Base-by-base conservation (phyloP, 352 stramenopile genomes). In the Thraustochytrium sp. region DNA sequence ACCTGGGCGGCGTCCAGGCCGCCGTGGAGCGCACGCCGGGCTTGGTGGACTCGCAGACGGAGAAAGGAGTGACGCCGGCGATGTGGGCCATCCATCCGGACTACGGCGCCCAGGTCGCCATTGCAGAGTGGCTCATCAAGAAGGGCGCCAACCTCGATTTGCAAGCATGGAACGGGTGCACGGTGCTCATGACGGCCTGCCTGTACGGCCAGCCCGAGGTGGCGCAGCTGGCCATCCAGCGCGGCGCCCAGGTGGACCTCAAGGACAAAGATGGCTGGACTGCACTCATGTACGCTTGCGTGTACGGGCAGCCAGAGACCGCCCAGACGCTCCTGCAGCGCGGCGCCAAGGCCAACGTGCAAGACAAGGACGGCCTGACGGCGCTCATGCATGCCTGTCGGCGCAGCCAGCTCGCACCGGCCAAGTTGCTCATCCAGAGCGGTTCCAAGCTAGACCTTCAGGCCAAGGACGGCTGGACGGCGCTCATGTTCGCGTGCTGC, bases 121-220 rank as follows among this genome's bases (percentile, higher is more conserved):
- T 77, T 26, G 65, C 65, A 23, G 23, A 72, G 46, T 11, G 9
- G 65, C 46, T 77, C 29, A 34, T 62, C 5, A 23, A 77, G 46
- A 21, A n/a, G 11, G 46, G 46, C 2, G 68, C 68, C 51, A 48
- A 80, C 0, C 23, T 80, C 34, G 68, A 80, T 31, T 26, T 34
- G 18, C 68, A 80, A 34, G 5, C 76, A 9, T 44, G 4, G 8
- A 42, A 80, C 3, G 68, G 68, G 1, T 64, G 48, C n/a, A 80
- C 46, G 5, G 23, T 44, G 34, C 68, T 80, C 68, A 80, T 80
- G 68, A 23, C 76, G 23, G 68, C 68, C 23, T 80, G 68, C 68
- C 18, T 26, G 11, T 65, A 80, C 49, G 42, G 16, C 5, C 48
- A 61, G 46, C 68, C 68, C 34, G 48, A 46, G 68, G 40, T 72